phyloP scores from a whole-genome alignment of 495 filamentous ascomycete species.

The Neurospora africana region DNA sequence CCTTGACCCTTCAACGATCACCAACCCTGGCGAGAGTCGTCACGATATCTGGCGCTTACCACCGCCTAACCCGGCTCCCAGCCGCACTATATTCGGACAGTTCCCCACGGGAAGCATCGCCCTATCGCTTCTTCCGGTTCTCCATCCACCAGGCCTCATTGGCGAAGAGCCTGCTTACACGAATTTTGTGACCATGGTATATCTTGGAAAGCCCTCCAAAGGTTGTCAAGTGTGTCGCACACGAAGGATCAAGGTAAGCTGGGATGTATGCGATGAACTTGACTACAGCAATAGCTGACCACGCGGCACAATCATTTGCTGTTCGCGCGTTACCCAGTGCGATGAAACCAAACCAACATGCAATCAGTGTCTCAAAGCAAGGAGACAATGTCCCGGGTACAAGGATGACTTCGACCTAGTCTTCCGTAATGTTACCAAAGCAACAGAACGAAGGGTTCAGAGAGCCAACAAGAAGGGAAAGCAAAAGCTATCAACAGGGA shows the following conservation, averaged over 20 bases:
- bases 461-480: slow-evolving; percentile 27
- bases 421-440: slow-evolving; percentile 54
- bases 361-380: slow-evolving; percentile 56
- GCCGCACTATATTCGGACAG: neutral
- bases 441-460: slow-evolving; percentile 42
- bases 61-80: neutral
- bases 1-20: neutral
- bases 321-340: slow-evolving; percentile 34
- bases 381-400: slow-evolving; percentile 59
- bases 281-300: neutral
- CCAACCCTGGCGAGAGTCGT: neutral
- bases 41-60: neutral
- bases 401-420: slow-evolving; percentile 58
- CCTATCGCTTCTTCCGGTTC: neutral
- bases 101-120: neutral
- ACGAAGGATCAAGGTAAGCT: slow-evolving; percentile 58
- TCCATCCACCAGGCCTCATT: neutral
- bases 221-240: slow-evolving; percentile 64
- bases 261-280: neutral
- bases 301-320: neutral
- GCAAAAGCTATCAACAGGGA: neutral
- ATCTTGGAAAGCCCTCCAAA: slow-evolving; percentile 62
- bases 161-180: neutral
- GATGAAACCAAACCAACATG: slow-evolving; percentile 61
- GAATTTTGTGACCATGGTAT: slow-evolving; percentile 45